phyloP scores from a whole-genome alignment of 768 basidiomycete genomes.

The Lentinula sp. region DNA sequence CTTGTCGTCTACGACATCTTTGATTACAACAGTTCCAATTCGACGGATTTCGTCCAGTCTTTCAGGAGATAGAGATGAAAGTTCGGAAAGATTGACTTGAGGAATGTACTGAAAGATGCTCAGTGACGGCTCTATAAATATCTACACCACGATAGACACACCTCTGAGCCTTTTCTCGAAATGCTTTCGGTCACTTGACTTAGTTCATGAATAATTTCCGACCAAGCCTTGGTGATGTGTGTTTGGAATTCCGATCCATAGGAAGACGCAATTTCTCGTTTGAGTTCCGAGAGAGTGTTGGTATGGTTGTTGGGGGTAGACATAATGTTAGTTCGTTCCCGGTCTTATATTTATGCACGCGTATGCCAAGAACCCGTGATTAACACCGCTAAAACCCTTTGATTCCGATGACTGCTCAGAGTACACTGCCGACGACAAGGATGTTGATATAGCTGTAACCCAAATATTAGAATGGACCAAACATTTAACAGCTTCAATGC shows the following conservation, averaged over 20 bases:
- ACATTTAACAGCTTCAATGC: not conserved
- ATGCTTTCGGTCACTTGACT: constrained; percentile 38
- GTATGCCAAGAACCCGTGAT: not conserved
- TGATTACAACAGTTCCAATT: constrained; percentile 56
- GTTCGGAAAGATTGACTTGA: constrained; percentile 52
- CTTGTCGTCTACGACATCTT: constrained; percentile 49
- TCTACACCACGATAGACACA: constrained; percentile 19
- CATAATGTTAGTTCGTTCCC: not conserved
- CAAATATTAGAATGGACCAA: not conserved
- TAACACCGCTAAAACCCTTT: not conserved
- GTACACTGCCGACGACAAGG: not conserved
- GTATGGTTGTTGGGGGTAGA: not conserved
- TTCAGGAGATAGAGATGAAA: constrained; percentile 39
- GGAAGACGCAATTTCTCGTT: constrained; percentile 45
- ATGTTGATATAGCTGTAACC: not conserved
- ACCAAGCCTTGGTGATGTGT: constrained; percentile 49
- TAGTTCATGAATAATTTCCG: constrained; percentile 48
- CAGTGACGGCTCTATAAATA: not conserved
- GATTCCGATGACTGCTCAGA: not conserved
- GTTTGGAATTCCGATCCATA: constrained; percentile 44
- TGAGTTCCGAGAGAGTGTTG: constrained; percentile 42
- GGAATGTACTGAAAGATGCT: constrained; percentile 44
- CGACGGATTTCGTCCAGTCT: constrained; percentile 44
- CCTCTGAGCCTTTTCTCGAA: constrained; percentile 40
- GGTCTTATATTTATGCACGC: not conserved